Conservation (phyloP, 1,284 basidiomycete genomes). For the Ustilago sp. region DNA sequence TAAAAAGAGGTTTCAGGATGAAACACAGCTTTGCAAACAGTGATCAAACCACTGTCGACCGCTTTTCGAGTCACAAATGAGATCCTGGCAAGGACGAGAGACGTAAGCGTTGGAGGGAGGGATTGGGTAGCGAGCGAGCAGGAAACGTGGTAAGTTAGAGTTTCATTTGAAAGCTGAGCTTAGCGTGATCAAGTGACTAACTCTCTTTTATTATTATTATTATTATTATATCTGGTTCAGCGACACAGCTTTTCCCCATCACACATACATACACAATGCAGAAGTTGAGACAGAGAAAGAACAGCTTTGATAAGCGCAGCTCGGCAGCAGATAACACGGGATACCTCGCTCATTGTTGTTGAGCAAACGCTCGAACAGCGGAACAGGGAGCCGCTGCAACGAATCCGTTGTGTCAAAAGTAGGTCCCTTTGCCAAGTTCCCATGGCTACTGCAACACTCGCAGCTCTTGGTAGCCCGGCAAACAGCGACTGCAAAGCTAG, state of each 20-base stretch:
- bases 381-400: background rate
- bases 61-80: background rate
- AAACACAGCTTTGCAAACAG: conserved; percentile 2
- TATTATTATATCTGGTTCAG: background rate
- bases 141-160: background rate
- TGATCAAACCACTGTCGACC: background rate
- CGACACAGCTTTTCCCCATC: background rate
- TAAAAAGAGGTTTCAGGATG: background rate
- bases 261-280: background rate
- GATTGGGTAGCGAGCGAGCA: background rate
- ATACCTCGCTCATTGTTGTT: background rate
- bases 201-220: background rate
- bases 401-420: background rate
- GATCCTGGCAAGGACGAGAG: background rate
- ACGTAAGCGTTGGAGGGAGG: too few species aligned
- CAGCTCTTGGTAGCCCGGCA: background rate
- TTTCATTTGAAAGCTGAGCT: conserved; percentile 7
- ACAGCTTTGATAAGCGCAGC: too few species aligned
- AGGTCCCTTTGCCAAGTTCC: background rate
- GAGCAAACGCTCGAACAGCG: background rate
- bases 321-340: background rate
- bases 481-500: background rate
- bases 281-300: too few species aligned
- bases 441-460: background rate
- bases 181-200: background rate